Evolutionary conservation across 2,329 filamentous ascomycete genomes (phyloP), one percentile per base, ranked within the genome.

Genomic region (Knoxdaviesia proteae): DNA sequence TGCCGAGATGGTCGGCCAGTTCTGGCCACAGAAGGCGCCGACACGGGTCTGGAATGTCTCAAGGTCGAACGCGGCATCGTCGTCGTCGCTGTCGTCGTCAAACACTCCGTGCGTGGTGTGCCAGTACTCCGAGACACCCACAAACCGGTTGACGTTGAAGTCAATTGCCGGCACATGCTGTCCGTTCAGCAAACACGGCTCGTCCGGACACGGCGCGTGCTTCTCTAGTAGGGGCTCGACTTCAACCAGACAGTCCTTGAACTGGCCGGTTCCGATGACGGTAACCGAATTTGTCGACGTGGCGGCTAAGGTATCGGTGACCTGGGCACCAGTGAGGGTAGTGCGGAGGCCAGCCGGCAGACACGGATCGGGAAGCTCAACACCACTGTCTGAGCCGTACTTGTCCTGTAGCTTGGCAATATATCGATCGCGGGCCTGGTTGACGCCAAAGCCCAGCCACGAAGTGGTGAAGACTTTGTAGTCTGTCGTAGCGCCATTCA

Each of bases 101-200:
- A 98, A 96, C 2, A 96, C 79, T 43, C 90, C 86, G 52, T 98
- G 90, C 0, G 90, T 98, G 0, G 88, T 93, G 58, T 98, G 90
- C 88, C 90, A 98, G 60, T 93, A 98, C 56, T 98, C 90, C 1
- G 88, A 96, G 4, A 98, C 88, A 7, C 90, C 90, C 32, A 98
- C 79, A 53, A 98, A 98, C 57, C 94, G 92, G 52, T 98, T 98
- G 34, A 96, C 78, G 47, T 90, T 80, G 54, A 96, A 98, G 56
- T 98, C 90, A 49, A 98, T 94, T 4, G 84, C 83, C 1, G 90
- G 90, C 1, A 90, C 86, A 55, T 96, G 86, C 48, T 88, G 77
- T 1, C 90, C 87, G 51, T 94, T 84, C 36, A 98, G 67, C 34
- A 98, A 64, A 58, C 90, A 98, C 0, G 92, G 90, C 31, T 78